Percentiles rank a stretch among this genome's conserved stretches.
phyloP scores from a whole-genome alignment of 345 rosid genomes.

The Eucalyptus curtisii region DNA sequence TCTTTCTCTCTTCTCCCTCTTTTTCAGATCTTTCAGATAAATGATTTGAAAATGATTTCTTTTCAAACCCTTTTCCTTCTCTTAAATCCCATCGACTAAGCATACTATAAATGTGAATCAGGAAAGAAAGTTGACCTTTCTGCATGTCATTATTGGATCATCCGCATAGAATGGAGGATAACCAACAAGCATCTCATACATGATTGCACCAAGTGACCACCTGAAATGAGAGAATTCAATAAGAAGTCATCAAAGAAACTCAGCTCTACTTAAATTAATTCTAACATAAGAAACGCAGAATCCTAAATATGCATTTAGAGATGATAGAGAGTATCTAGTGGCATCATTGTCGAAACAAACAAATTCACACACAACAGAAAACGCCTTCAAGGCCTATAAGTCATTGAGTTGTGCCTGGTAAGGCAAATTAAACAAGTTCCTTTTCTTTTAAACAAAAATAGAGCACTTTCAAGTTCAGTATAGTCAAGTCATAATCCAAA shows the following conservation, averaged over 20 bases:
- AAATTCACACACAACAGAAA: background rate
- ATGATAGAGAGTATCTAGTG: background rate
- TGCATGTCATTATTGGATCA: slow-evolving; percentile 84
- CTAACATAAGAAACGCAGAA: background rate
- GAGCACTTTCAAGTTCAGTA: background rate
- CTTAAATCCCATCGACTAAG: background rate
- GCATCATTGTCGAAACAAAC: background rate
- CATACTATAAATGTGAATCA: background rate
- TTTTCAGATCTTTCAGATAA: background rate
- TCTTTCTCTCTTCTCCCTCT: background rate
- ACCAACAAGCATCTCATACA: slow-evolving; percentile 91
- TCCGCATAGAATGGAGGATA: slow-evolving; percentile 79
- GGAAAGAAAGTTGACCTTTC: slow-evolving; percentile 48
- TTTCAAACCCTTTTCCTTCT: background rate
- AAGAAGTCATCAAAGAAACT: background rate
- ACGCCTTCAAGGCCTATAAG: background rate
- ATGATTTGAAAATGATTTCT: background rate
- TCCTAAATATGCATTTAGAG: background rate
- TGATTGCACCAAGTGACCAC: slow-evolving; percentile 95
- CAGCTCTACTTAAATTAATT: background rate
- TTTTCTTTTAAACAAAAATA: background rate
- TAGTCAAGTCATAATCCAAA: background rate
- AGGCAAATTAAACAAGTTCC: background rate
- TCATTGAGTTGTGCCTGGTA: background rate
- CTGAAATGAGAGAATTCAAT: slow-evolving; percentile 18